A percentile compares a stretch with the other conserved stretches of the same genome.
Evolutionary conservation across 768 basidiomycete species (phyloP).

Genomic region (Hysterangium stoloniferum): DNA sequence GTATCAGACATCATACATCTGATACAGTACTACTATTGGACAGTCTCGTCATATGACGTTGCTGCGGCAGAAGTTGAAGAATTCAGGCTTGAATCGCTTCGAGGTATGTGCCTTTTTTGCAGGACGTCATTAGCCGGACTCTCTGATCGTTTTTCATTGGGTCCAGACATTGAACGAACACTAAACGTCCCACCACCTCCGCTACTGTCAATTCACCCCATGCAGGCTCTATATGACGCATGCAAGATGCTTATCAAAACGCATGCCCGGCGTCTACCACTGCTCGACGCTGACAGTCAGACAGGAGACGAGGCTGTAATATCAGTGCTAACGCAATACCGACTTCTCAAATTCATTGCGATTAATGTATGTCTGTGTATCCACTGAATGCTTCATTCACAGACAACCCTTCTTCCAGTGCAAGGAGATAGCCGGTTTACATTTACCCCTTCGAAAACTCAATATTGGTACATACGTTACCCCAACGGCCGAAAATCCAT

Average conservation of each 20-base stretch:
- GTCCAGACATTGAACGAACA: conserved; percentile 82
- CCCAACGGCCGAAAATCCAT: conserved; percentile 54
- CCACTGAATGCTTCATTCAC: conserved; percentile 11
- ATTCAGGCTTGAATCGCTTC: conserved; percentile 78
- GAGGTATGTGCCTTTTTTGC: conserved; percentile 58
- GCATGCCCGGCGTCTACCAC: conserved; percentile 87
- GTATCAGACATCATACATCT: conserved; percentile 99
- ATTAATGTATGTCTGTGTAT: conserved; percentile 65
- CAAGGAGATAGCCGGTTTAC: conserved; percentile 74
- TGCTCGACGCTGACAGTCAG: conserved; percentile 88
- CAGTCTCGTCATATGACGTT: conserved; percentile 69
- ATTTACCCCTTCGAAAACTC: conserved; percentile 73
- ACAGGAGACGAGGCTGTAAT: conserved; percentile 95
- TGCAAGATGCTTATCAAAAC: conserved; percentile 87
- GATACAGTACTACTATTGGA: conserved; percentile 96
- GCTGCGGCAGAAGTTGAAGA: conserved; percentile 89
- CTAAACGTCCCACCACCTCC: conserved; percentile 91
- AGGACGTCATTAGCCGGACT: not conserved
- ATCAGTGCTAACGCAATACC: conserved; percentile 93
- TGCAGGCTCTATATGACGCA: conserved; percentile 82
- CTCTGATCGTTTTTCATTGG: too few relatives aligned
- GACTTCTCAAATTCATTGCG: conserved; percentile 95
- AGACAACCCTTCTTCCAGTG: conserved; percentile 47
- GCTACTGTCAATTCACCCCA: conserved; percentile 81
- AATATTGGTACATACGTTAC: conserved; percentile 90